Evolutionary conservation across 164 flowering plant species (phyloP).

Genomic region (Vitis cinerea): DNA sequence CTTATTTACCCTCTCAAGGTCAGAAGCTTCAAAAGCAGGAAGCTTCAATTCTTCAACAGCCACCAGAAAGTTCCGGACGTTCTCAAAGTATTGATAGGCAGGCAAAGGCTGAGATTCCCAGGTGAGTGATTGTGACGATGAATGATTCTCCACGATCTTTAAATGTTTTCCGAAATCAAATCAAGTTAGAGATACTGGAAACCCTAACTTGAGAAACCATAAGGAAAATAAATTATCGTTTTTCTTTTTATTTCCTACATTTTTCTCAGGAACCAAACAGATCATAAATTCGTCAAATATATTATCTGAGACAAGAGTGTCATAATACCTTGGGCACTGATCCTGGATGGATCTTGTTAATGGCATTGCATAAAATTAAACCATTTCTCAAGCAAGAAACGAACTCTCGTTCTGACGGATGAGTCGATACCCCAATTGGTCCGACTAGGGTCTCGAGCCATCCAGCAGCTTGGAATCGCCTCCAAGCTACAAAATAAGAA

Average conservation of each 20-base stretch:
- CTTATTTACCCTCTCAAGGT: constrained; percentile 75
- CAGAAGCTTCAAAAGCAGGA: constrained; percentile 90
- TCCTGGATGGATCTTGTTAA: constrained; percentile 86
- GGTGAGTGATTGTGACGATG: constrained; percentile 30
- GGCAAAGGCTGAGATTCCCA: constrained; percentile 73
- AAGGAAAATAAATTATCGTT: no score
- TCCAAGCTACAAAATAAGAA: constrained; percentile 47
- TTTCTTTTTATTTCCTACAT: no score
- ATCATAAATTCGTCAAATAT: background rate
- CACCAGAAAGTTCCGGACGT: constrained; percentile 77
- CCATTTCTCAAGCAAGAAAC: constrained; percentile 89
- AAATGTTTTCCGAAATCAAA: background rate
- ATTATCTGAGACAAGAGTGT: background rate
- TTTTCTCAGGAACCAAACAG: background rate
- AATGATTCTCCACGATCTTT: constrained; percentile 68
- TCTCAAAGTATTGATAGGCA: constrained; percentile 94
- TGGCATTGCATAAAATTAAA: constrained; percentile 72
- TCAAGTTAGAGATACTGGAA: background rate
- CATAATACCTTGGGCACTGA: constrained; percentile 70
- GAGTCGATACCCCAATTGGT: constrained; percentile 57
- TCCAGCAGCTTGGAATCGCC: constrained; percentile 63
- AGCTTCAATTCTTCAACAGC: constrained; percentile 72
- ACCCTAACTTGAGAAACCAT: background rate
- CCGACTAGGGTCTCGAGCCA: constrained; percentile 83
- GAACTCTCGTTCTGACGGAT: constrained; percentile 79